phyloP scores from a whole-genome alignment of 2,329 filamentous ascomycete genomes.

The Mariannaea elegans region DNA sequence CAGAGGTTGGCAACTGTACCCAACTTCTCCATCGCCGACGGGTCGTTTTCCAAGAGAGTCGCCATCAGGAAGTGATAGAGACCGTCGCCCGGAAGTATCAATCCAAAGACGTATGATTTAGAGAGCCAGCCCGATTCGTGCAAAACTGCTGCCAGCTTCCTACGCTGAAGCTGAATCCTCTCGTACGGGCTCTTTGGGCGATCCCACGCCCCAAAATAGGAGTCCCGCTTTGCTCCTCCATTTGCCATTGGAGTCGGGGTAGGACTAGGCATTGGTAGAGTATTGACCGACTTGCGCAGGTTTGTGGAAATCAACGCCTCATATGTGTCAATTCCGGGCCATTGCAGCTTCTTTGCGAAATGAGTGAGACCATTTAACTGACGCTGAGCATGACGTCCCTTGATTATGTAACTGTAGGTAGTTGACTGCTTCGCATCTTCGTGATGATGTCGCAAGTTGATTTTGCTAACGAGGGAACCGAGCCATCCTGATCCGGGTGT shows the following conservation, averaged over 20 bases:
- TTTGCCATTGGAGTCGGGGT: conserved; percentile 47
- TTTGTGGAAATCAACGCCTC: conserved; percentile 59
- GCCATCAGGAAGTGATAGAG: conserved; percentile 72
- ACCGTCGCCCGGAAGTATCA: conserved; percentile 71
- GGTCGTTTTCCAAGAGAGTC: conserved; percentile 71
- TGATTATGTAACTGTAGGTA: conserved; percentile 57
- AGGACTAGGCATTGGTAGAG: conserved; percentile 42
- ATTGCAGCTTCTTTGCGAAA: conserved; percentile 69
- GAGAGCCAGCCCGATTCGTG: conserved; percentile 72
- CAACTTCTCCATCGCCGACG: conserved; percentile 64
- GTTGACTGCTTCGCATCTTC: conserved; percentile 46
- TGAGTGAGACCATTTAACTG: conserved; percentile 70
- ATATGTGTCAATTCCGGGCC: conserved; percentile 67
- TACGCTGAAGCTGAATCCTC: conserved; percentile 54
- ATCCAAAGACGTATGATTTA: conserved; percentile 71
- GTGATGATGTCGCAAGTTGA: conserved; percentile 55
- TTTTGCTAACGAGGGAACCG: conserved; percentile 64
- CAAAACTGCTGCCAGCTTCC: conserved; percentile 65
- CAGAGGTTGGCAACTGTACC: conserved; percentile 70
- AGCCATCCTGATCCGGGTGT: conserved; percentile 55
- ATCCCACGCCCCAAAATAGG: conserved; percentile 58
- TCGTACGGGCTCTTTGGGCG: conserved; percentile 44
- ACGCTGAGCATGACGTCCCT: conserved; percentile 63
- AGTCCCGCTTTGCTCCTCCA: conserved; percentile 48
- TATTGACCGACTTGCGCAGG: conserved; percentile 51